Base-by-base conservation (phyloP, 2,329 filamentous ascomycete species). In the Trichoderma simmonsii region DNA sequence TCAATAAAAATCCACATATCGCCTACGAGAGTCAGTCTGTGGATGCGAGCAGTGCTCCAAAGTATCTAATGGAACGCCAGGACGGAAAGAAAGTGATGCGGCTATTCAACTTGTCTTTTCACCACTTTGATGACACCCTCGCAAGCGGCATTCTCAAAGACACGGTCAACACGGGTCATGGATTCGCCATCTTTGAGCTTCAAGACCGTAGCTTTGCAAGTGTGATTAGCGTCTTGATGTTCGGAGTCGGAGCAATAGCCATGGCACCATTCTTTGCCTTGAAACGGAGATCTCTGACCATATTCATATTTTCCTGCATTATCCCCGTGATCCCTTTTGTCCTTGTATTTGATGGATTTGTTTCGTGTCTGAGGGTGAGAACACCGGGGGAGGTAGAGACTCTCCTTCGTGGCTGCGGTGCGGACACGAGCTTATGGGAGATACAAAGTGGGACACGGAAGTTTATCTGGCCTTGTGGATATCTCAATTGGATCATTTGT, bases 101-200 rank as follows among this genome's bases (percentile, higher is more conserved):
- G 5, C 81, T 94, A 64, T 94, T 92, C 80, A 92, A 91, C 78
- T 84, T 93, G 2, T 88, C 91, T 1, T 95, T 95, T 77, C 92
- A 94, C 80, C 92, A 94, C 81, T 94, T 81, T 28, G 67, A 62
- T 3, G 67, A 70, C 21, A 15, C 82, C 4, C 80, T 90, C 21
- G 92, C 90, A 0, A 81, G 79, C 30, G 83, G 85, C 9, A 91
- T 93, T 34, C 79, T 95, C 36, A 84, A 83, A 67, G 89, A 92
- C 78, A 91, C 90, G 0, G 80, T 93, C 48, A 84, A 88, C 75
- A 92, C 88, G 0, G 87, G 88, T 67, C 86, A 92, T 73, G 91
- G 88, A 0, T 91, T 93, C 75, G 90, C 86, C 9, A 92, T 94
- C 73, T 90, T 94, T 73, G 92, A 94, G 81, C 85, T 94, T n/a